A percentile compares a stretch with the other conserved stretches of the same genome.
Evolutionary conservation across 306 rosid species (phyloP).

Genomic region (Clitoria ternatea): DNA sequence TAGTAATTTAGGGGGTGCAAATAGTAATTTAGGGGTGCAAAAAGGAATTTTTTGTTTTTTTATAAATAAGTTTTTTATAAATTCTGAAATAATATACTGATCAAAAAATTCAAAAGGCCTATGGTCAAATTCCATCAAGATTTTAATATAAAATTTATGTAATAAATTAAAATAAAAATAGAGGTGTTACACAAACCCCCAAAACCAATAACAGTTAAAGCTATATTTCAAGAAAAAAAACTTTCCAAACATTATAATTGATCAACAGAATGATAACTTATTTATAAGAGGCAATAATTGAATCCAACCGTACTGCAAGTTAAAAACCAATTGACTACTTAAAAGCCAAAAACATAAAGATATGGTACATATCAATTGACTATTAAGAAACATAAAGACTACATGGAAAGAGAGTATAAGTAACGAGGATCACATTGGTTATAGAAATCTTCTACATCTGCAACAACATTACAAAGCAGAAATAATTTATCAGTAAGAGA

Average conservation of each 20-base stretch:
- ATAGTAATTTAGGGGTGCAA: too few species aligned
- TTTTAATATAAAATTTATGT: too few species aligned
- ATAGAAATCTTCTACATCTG: conserved; percentile 88
- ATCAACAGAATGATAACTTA: neutral
- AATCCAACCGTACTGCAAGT: neutral
- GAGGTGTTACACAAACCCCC: too few species aligned
- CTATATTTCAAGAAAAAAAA: neutral
- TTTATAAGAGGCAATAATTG: neutral
- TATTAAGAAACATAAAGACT: too few species aligned
- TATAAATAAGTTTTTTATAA: too few species aligned
- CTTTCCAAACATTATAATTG: conserved; percentile 1
- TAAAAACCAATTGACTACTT: conserved; percentile 6
- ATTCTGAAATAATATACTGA: too few species aligned
- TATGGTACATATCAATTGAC: neutral
- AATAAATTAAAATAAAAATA: too few species aligned
- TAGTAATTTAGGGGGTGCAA: too few species aligned
- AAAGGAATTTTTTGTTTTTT: too few species aligned
- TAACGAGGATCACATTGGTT: conserved; percentile 89
- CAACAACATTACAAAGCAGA: conserved; percentile 30
- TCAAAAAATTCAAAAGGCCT: too few species aligned
- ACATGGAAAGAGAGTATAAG: neutral
- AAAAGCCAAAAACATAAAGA: neutral
- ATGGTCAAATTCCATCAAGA: too few species aligned
- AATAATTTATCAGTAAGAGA: conserved; percentile 24
- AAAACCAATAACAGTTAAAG: neutral